phyloP scores from a whole-genome alignment of 768 basidiomycete species.

The Paxillus rubicundulus region DNA sequence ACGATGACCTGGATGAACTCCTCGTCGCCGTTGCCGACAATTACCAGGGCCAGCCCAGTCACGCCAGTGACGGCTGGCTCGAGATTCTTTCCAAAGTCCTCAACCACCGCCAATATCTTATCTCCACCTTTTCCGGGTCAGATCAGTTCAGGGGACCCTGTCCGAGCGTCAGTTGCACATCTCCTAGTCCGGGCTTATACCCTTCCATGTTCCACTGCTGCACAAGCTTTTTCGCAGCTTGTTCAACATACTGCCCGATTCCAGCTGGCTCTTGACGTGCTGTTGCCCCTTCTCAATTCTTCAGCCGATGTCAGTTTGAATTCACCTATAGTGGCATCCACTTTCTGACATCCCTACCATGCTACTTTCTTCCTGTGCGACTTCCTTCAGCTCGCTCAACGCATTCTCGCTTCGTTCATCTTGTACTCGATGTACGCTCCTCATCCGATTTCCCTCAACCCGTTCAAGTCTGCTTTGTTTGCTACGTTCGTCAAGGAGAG shows the following conservation, averaged over 20 bases:
- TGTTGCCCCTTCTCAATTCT: conserved; percentile 68
- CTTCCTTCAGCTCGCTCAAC: conserved; percentile 55
- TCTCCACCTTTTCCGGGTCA: conserved; percentile 31
- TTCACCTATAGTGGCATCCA: conserved; percentile 12
- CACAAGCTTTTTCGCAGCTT: conserved; percentile 70
- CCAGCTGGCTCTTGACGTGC: conserved; percentile 79
- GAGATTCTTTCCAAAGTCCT: conserved; percentile 31
- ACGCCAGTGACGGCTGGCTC: conserved; percentile 28
- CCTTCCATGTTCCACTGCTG: conserved; percentile 74
- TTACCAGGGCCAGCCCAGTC: conserved; percentile 30
- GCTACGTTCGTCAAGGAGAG: conserved; percentile 68
- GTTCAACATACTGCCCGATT: conserved; percentile 76
- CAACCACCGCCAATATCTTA: conserved; percentile 34
- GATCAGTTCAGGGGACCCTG: conserved; percentile 39
- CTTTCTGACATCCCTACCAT: conserved; percentile 11
- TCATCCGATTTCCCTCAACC: conserved; percentile 76
- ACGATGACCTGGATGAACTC: conserved; percentile 30
- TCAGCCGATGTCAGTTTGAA: conserved; percentile 50
- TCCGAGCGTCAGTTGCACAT: conserved; percentile 63
- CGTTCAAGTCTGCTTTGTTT: conserved; percentile 73
- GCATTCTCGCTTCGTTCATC: conserved; percentile 77
- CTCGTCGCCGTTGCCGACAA: conserved; percentile 31
- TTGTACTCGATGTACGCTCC: conserved; percentile 79
- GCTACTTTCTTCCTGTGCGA: conserved; percentile 6
- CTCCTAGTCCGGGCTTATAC: conserved; percentile 64